Conservation (phyloP, 1,139 yeast genomes). For the Candida albicans region DNA sequence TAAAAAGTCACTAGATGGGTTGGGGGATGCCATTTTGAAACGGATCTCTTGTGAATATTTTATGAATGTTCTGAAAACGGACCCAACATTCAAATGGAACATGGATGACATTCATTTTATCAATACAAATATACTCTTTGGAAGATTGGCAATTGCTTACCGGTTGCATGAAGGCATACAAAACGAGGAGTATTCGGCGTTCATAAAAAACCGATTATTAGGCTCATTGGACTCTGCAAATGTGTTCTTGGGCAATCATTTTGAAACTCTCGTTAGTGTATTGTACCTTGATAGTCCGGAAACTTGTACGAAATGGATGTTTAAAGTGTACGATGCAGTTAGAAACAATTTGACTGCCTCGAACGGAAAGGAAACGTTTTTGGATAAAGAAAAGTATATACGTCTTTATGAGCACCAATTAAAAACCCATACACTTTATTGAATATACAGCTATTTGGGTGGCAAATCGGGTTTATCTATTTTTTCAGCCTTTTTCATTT, state of each 20-base stretch:
- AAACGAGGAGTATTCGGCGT: conserved; percentile 2
- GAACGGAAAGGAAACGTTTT: conserved; percentile 7
- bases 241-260: conserved; percentile 17
- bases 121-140: conserved; percentile 15
- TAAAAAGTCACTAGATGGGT: conserved; percentile 11
- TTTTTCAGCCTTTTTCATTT: conserved; percentile 27
- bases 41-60: conserved; percentile 13
- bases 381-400: conserved; percentile 11
- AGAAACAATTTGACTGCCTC: conserved; percentile 9
- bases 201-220: conserved; percentile 1
- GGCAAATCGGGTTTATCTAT: conserved; percentile 17
- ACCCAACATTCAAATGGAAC: conserved; percentile 10
- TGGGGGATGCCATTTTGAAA: conserved; percentile 17
- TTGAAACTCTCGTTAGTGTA: conserved; percentile 17
- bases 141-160: conserved; percentile 15
- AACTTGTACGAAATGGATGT: conserved; percentile 16
- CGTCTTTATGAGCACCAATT: conserved; percentile 3
- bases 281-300: conserved; percentile 14
- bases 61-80: conserved; percentile 2
- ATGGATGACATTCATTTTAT: conserved; percentile 14
- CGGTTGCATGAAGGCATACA: conserved; percentile 11
- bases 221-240: conserved; percentile 5
- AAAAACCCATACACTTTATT: conserved; percentile 6
- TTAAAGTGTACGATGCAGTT: conserved; percentile 11
- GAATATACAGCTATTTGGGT: background rate